Conservation (phyloP, 2,329 filamentous ascomycete species). For the Massarina eburnea region DNA sequence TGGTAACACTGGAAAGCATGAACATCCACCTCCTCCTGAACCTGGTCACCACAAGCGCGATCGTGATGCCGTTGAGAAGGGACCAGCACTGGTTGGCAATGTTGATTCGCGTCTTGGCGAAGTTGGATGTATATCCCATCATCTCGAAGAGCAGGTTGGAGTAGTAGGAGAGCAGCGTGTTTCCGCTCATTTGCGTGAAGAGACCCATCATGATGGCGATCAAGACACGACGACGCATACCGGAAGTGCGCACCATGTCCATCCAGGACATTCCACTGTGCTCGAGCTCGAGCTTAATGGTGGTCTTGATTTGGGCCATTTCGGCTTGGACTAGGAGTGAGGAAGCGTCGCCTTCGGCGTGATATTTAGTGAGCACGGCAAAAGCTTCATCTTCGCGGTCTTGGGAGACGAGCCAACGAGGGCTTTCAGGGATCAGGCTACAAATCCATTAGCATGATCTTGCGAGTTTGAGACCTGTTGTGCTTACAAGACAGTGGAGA, state of each 20-base stretch:
- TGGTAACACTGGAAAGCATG: conserved; percentile 52
- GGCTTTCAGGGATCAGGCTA: conserved; percentile 42
- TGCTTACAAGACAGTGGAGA: conserved; percentile 38
- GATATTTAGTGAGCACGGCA: conserved; percentile 44
- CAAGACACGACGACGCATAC: conserved; percentile 39
- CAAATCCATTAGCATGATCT: conserved; percentile 2
- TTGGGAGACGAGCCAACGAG: conserved; percentile 56
- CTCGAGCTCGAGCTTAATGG: conserved; percentile 59
- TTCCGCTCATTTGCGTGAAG: conserved; percentile 46
- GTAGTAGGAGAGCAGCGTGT: conserved; percentile 44
- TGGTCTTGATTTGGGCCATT: conserved; percentile 61
- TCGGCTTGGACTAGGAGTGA: conserved; percentile 54
- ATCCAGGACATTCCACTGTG: conserved; percentile 56
- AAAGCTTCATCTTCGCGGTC: conserved; percentile 51
- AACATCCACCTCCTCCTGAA: conserved; percentile 50
- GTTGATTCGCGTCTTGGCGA: conserved; percentile 47
- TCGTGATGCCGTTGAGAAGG: conserved; percentile 41
- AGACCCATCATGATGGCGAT: conserved; percentile 36
- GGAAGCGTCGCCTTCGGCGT: conserved; percentile 46
- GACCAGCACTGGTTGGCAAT: conserved; percentile 46
- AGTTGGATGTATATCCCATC: conserved; percentile 42
- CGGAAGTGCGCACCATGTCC: conserved; percentile 54
- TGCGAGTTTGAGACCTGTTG: not conserved
- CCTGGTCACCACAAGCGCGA: conserved; percentile 45
- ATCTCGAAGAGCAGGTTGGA: conserved; percentile 40